Percentiles rank a stretch among this genome's conserved stretches.
Evolutionary conservation across 2,329 filamentous ascomycete genomes (phyloP).

Genomic region (Scleromitrula shiraiana): DNA sequence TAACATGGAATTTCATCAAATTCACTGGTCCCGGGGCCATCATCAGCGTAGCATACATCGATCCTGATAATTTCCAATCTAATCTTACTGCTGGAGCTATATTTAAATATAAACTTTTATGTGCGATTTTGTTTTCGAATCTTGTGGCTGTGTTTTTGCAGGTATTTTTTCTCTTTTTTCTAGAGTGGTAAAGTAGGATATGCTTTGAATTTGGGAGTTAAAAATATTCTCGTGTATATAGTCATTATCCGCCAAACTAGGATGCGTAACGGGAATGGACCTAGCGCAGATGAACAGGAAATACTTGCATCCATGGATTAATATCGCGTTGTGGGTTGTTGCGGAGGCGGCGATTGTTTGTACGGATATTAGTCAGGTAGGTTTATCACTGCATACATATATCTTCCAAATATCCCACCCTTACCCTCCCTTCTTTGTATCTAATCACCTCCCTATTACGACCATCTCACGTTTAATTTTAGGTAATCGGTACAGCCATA

Average conservation of each 20-base stretch:
- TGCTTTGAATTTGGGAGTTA: no score
- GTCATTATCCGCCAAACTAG: constrained; percentile 26
- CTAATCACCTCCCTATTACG: neutral
- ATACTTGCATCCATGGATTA: constrained; percentile 43
- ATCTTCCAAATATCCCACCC: no score
- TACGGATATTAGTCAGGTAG: constrained; percentile 23
- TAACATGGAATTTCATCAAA: constrained; percentile 31
- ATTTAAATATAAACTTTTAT: constrained; percentile 43
- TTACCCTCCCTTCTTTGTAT: neutral
- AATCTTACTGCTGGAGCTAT: constrained; percentile 44
- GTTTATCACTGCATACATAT: no score
- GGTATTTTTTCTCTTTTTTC: neutral
- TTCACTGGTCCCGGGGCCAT: constrained; percentile 42
- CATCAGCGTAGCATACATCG: constrained; percentile 31
- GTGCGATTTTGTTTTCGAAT: constrained; percentile 47
- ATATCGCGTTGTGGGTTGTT: constrained; percentile 42
- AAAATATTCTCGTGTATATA: neutral
- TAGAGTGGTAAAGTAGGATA: neutral
- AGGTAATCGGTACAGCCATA: constrained; percentile 65
- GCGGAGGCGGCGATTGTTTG: constrained; percentile 37
- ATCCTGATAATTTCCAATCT: constrained; percentile 45
- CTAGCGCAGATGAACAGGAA: constrained; percentile 43
- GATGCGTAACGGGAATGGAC: constrained; percentile 43
- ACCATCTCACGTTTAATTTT: neutral
- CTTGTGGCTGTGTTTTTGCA: constrained; percentile 40